Evolutionary conservation across 805 yeast genomes (phyloP).

Genomic region (Yarrowia bubula): DNA sequence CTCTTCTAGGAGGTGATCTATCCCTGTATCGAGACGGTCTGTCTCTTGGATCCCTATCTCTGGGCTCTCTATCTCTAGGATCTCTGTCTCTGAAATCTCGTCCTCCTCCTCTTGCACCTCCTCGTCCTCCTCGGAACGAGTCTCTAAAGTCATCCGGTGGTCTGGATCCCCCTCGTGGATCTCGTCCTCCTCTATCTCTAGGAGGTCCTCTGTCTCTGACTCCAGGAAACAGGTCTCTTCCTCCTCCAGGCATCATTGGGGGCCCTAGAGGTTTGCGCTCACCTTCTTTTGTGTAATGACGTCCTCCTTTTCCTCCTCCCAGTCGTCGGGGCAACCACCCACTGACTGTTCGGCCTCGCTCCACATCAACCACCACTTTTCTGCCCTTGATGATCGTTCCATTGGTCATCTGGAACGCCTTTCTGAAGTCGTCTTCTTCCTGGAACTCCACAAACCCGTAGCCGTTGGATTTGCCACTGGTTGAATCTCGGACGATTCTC

Average conservation of each 20-base stretch:
- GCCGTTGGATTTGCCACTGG: constrained; percentile 62
- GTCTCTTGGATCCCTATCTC: constrained; percentile 13
- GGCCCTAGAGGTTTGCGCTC: constrained; percentile 29
- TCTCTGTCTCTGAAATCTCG: constrained; percentile 30
- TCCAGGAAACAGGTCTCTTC: constrained; percentile 26
- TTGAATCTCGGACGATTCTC: constrained; percentile 56
- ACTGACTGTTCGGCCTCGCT: constrained; percentile 42
- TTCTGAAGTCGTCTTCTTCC: constrained; percentile 47
- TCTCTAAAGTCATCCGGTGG: constrained; percentile 24
- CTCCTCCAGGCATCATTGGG: constrained; percentile 25
- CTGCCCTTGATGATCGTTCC: constrained; percentile 53
- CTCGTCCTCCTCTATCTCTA: constrained; percentile 19
- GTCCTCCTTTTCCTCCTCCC: constrained; percentile 94
- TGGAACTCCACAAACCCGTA: constrained; percentile 80
- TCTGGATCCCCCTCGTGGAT: constrained; percentile 16
- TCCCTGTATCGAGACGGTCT: too few relatives aligned
- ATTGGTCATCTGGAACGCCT: constrained; percentile 60
- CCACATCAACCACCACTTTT: constrained; percentile 46
- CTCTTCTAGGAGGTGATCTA: too few relatives aligned
- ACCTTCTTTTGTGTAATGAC: constrained; percentile 52
- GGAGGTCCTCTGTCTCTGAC: constrained; percentile 29
- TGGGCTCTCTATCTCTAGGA: constrained; percentile 27
- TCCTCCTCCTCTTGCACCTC: constrained; percentile 22
- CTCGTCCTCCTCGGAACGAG: constrained; percentile 22
- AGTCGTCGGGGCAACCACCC: constrained; percentile 47